These are phyloP conservation scores for Coemansia sp. DNA, from an alignment of 192 early-diverging fungal genomes.

Conservation along the genomic window DNA sequence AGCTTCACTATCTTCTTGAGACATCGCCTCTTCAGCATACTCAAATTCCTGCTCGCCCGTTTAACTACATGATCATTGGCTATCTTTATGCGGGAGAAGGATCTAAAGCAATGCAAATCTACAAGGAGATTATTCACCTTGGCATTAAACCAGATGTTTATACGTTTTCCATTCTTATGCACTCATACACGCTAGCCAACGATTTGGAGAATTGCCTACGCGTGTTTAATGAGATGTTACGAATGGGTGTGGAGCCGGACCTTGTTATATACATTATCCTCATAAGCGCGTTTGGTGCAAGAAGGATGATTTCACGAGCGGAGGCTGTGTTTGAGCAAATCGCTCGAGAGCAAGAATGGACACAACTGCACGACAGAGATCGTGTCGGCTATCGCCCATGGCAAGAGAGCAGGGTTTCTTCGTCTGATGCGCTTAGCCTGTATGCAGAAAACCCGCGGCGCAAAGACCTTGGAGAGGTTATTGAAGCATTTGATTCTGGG, in stretches of 20 bases:
- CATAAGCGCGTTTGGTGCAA: constrained; percentile 39
- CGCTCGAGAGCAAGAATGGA: constrained; percentile 34
- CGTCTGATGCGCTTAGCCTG: constrained; percentile 24
- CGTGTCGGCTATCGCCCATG: not conserved
- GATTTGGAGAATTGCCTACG: constrained; percentile 70
- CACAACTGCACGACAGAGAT: constrained; percentile 3
- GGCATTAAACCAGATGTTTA: constrained; percentile 74
- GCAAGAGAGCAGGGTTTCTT: not conserved
- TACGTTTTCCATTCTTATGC: constrained; percentile 81
- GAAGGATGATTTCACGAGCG: constrained; percentile 14
- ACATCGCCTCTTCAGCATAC: constrained; percentile 31
- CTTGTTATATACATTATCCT: constrained; percentile 50
- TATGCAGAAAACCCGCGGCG: constrained; percentile 28
- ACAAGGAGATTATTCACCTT: constrained; percentile 76
- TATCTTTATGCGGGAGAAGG: constrained; percentile 57
- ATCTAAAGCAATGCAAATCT: constrained; percentile 67
- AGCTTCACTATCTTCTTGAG: constrained; percentile 30
- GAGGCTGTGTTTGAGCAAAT: constrained; percentile 46
- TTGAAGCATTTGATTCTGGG: constrained; percentile 3
- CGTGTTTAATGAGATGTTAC: constrained; percentile 64
- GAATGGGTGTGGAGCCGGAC: constrained; percentile 47
- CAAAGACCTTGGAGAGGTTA: constrained; percentile 1
- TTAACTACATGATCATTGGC: constrained; percentile 49
- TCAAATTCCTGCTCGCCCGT: constrained; percentile 43
- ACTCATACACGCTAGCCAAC: constrained; percentile 69